phyloP scores from a whole-genome alignment of 768 basidiomycete species.

The Mycena crocata region DNA sequence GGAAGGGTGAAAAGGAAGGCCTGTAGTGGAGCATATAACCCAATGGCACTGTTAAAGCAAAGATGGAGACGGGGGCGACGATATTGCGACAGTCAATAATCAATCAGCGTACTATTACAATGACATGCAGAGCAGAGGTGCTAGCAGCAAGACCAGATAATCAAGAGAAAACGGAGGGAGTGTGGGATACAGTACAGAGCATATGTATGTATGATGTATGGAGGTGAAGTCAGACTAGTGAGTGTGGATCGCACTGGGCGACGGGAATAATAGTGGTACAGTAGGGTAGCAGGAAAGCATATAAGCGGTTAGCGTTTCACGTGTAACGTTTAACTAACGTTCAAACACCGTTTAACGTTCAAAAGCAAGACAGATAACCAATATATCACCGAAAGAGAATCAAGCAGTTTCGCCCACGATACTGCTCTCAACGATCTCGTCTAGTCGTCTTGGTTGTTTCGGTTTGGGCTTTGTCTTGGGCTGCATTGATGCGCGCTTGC shows the following conservation, averaged over 20 bases:
- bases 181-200: conserved; percentile 21
- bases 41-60: neutral
- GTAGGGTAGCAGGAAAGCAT: conserved; percentile 15
- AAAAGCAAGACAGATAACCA: conserved; percentile 14
- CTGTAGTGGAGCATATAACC: neutral
- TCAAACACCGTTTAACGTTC: too few species aligned
- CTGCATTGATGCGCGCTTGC: conserved; percentile 33
- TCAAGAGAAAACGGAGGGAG: conserved; percentile 18
- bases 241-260: conserved; percentile 20
- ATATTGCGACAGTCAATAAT: neutral
- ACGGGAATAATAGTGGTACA: conserved; percentile 15
- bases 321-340: too few species aligned
- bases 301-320: neutral
- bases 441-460: conserved; percentile 27
- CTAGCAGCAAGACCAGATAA: neutral
- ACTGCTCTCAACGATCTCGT: conserved; percentile 32
- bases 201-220: conserved; percentile 6
- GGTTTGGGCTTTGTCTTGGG: conserved; percentile 27
- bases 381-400: conserved; percentile 16
- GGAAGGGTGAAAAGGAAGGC: too few species aligned
- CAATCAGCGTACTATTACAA: conserved; percentile 16
- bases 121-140: neutral
- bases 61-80: neutral
- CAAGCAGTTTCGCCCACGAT: conserved; percentile 28
- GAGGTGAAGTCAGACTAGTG: conserved; percentile 1